Conservation (phyloP, 1,139 yeast species). For the Yamadazyma diddensiae region DNA sequence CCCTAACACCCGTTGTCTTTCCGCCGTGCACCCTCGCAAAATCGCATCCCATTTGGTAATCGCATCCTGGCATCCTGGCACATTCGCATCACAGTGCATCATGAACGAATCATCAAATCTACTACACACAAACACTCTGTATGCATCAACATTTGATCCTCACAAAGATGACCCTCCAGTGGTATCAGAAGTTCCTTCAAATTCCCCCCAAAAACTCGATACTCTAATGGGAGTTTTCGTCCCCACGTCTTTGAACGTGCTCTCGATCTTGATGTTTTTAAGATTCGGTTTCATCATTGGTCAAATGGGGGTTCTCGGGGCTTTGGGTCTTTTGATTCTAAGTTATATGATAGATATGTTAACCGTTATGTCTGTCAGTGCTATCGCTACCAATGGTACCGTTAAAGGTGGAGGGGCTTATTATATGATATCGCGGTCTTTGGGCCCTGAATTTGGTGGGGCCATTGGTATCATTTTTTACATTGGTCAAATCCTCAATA, state of each 20-base stretch:
- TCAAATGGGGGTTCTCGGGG: constrained; percentile 70
- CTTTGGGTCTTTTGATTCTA: constrained; percentile 52
- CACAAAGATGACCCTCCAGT: background rate
- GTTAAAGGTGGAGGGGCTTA: constrained; percentile 86
- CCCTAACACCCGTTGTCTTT: background rate
- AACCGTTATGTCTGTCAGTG: constrained; percentile 72
- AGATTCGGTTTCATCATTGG: constrained; percentile 79
- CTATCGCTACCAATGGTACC: constrained; percentile 80
- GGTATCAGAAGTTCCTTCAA: background rate
- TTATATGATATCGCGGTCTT: constrained; percentile 73
- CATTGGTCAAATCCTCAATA: constrained; percentile 71
- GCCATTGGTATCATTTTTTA: constrained; percentile 77
- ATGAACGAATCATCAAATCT: background rate
- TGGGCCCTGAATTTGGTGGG: constrained; percentile 85
- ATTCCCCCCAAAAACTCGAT: constrained; percentile 45
- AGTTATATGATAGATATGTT: constrained; percentile 65
- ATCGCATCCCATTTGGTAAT: no score
- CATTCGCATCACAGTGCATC: background rate
- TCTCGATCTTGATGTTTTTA: constrained; percentile 77
- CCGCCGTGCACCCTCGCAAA: background rate
- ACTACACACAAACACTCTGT: background rate
- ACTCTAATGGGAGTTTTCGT: constrained; percentile 78
- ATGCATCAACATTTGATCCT: background rate
- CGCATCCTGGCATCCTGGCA: background rate
- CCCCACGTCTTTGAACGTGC: constrained; percentile 71